Evolutionary conservation across 768 basidiomycete species (phyloP).

Genomic region (Rhizopogon rudus): DNA sequence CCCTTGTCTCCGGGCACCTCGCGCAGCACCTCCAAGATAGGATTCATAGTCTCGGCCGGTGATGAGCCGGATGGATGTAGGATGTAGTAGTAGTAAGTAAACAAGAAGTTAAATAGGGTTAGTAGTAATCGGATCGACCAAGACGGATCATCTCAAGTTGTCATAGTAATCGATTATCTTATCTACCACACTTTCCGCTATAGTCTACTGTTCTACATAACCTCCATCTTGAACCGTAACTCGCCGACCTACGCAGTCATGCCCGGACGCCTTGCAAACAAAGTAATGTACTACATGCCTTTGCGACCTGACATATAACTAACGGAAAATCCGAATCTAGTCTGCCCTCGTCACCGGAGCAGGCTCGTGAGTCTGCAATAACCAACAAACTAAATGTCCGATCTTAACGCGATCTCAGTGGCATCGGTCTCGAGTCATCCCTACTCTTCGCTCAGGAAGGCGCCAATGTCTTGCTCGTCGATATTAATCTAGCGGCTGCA

Average conservation of each 20-base stretch:
- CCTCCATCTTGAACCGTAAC: constrained; percentile 1
- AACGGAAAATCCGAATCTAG: constrained; percentile 27
- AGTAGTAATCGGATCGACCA: constrained; percentile 5
- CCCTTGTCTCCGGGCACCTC: constrained; percentile 40
- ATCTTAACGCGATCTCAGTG: constrained; percentile 45
- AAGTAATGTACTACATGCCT: constrained; percentile 32
- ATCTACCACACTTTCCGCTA: no score
- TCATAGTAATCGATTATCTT: no score
- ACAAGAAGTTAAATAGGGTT: no score
- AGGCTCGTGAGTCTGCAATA: constrained; percentile 62
- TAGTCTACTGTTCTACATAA: neutral
- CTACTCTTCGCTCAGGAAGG: constrained; percentile 94
- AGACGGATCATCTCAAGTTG: no score
- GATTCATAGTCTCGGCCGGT: constrained; percentile 5
- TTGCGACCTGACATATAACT: constrained; percentile 3
- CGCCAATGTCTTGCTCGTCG: constrained; percentile 83
- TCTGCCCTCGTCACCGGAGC: constrained; percentile 84
- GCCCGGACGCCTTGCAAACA: constrained; percentile 66
- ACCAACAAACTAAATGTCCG: constrained; percentile 4
- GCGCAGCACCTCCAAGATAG: constrained; percentile 45
- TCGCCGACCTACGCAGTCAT: constrained; percentile 28
- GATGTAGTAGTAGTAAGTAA: no score
- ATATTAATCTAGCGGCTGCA: constrained; percentile 77
- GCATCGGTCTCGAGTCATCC: constrained; percentile 95
- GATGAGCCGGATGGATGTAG: no score